Base-by-base conservation (phyloP, 257 asterid species). In the Lycium ferocissimum region DNA sequence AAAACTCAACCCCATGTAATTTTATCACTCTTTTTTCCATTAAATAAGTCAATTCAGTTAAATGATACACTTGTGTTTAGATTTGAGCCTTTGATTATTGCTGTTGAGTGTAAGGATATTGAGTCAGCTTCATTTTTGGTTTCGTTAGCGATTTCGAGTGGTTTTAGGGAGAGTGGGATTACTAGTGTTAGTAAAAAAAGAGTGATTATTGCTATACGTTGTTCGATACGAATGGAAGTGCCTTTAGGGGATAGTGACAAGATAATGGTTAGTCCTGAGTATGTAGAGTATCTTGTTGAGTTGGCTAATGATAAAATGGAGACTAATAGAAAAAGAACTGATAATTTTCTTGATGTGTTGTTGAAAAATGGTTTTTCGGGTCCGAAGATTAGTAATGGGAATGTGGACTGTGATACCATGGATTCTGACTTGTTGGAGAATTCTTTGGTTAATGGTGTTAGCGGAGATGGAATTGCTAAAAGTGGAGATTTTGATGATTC, bases 91-190 rank as follows among this genome's bases (percentile, higher is more conserved):
- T 84, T 95, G 91, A 97, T 97, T 51, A 90, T 97, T 14, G 98
- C 99, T 15, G 97, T 93, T 33, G 98, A 97, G 91, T 93, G 96
- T 83, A 93, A 87, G 33, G 92, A 91, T 62, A 45, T 95, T 2
- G 92, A 86, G 80, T 90, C 97, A 9, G 98, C 98, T 81, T 95
- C 91, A 79, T 85, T 26, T 18, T 84, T 97, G 90, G 98, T 97
- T 83, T 90, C 97, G 11, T 87, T 94, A 15, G 98, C 99, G 26
- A 92, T 97, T 66, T 89, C 95, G 2, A 91, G 90, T 72, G 99
- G 99, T 83, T 97, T 97, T 89, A 92, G 98, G 73, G 99, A 97
- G 94, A 94, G 98, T 84, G 99, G 99, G 80, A 94, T 97, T 86
- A 97, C 99, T 6, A 92, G 92, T 86, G 93, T 87, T 76, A 91